Conservation (phyloP, 257 asterid genomes). For the Cruciata laevipes region DNA sequence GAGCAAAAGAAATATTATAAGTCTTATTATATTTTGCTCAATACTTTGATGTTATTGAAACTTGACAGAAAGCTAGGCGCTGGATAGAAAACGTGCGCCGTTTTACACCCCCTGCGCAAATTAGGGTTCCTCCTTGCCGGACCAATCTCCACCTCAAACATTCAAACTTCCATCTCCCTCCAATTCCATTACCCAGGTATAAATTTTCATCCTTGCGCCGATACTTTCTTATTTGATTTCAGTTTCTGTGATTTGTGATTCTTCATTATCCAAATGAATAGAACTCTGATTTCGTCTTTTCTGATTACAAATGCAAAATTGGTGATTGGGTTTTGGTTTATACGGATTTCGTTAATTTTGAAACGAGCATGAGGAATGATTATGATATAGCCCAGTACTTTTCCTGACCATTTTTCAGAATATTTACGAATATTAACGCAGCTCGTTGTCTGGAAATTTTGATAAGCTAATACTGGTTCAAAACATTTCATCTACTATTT, state of each 20-base stretch:
- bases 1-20: too few relatives aligned
- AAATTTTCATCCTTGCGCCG: not conserved
- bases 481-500: too few relatives aligned
- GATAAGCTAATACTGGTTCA: not conserved
- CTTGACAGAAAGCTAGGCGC: constrained; percentile 25
- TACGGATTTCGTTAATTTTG: not conserved
- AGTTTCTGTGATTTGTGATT: not conserved
- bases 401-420: not conserved
- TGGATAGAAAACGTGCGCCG: constrained; percentile 69
- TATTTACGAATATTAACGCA: not conserved
- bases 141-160: constrained; percentile 15
- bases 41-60: not conserved
- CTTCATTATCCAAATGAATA: not conserved
- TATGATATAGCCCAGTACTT: not conserved
- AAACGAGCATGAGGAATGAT: not conserved
- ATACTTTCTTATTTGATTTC: not conserved
- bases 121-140: constrained; percentile 58
- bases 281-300: too few relatives aligned
- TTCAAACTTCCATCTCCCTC: not conserved
- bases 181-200: not conserved
- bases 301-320: not conserved
- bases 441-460: not conserved
- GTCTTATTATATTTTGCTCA: not conserved
- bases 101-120: constrained; percentile 59
- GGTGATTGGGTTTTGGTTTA: not conserved